Evolutionary conservation across 495 filamentous ascomycete species (phyloP).

Genomic region (Aspergillus sclerotioniger): DNA sequence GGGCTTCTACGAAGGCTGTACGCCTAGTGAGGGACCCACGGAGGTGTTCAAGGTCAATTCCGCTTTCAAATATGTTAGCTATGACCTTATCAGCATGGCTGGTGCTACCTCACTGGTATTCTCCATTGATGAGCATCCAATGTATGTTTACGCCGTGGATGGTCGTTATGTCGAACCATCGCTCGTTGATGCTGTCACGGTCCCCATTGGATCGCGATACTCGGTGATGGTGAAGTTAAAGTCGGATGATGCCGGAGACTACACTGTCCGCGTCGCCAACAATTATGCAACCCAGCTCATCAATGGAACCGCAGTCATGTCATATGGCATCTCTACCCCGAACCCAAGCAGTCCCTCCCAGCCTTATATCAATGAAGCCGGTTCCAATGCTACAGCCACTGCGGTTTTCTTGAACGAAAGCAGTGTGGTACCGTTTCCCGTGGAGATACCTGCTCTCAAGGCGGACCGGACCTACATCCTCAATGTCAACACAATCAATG

Average conservation of each 20-base stretch:
- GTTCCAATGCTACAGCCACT: conserved; percentile 29
- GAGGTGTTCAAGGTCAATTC: conserved; percentile 33
- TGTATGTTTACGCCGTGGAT: conserved; percentile 46
- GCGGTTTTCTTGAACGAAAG: conserved; percentile 41
- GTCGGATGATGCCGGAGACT: conserved; percentile 27
- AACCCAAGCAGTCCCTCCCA: conserved; percentile 13
- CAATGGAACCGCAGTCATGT: conserved; percentile 31
- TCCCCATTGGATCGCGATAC: conserved; percentile 37
- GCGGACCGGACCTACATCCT: conserved; percentile 41
- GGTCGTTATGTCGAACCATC: conserved; percentile 41
- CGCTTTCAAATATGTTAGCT: conserved; percentile 29
- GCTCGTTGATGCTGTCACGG: conserved; percentile 31
- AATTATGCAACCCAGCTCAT: conserved; percentile 33
- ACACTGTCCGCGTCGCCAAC: conserved; percentile 38
- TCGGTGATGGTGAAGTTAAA: conserved; percentile 40
- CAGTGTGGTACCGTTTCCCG: conserved; percentile 42
- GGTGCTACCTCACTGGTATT: conserved; percentile 26
- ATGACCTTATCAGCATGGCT: conserved; percentile 33
- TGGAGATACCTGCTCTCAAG: conserved; percentile 30
- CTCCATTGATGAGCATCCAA: conserved; percentile 42
- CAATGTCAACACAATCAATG: conserved; percentile 35
- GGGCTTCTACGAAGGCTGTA: conserved; percentile 25
- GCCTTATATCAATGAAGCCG: conserved; percentile 44
- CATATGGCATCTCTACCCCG: conserved; percentile 17
- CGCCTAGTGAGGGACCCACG: conserved; percentile 24